Conservation (phyloP, 441 rosid species). For the Geranium incanum region DNA sequence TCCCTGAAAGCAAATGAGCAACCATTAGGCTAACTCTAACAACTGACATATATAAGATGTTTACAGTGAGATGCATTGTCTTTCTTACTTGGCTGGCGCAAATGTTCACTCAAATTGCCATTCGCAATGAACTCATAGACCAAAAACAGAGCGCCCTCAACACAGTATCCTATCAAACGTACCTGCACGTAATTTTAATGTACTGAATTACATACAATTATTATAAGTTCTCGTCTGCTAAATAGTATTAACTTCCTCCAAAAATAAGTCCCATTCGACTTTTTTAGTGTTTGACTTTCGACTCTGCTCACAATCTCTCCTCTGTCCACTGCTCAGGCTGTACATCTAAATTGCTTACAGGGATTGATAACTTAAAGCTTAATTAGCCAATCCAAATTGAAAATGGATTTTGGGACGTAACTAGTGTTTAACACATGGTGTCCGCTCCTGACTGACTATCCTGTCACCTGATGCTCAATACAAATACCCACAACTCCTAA, state of each 20-base stretch:
- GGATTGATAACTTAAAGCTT: too few species aligned
- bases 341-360: too few species aligned
- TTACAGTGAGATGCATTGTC: conserved; percentile 1
- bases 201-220: background rate
- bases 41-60: conserved; percentile 8
- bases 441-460: background rate
- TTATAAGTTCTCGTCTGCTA: background rate
- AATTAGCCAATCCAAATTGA: too few species aligned
- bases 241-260: background rate
- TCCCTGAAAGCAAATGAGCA: conserved; percentile 39
- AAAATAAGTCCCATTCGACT: too few species aligned
- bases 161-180: conserved; percentile 89
- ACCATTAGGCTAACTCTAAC: conserved; percentile 4
- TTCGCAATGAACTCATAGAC: conserved; percentile 83
- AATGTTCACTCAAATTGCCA: conserved; percentile 85
- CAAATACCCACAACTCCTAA: background rate
- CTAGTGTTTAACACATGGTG: background rate
- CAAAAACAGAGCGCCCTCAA: conserved; percentile 83
- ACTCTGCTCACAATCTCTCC: too few species aligned
- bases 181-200: conserved; percentile 39
- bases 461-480: background rate
- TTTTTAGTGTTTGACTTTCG: too few species aligned
- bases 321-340: too few species aligned
- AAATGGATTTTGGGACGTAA: too few species aligned
- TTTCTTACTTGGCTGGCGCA: conserved; percentile 66